Evolutionary conservation across 371 early-diverging fungal genomes (phyloP).

Genomic region (Mortierella sp.): DNA sequence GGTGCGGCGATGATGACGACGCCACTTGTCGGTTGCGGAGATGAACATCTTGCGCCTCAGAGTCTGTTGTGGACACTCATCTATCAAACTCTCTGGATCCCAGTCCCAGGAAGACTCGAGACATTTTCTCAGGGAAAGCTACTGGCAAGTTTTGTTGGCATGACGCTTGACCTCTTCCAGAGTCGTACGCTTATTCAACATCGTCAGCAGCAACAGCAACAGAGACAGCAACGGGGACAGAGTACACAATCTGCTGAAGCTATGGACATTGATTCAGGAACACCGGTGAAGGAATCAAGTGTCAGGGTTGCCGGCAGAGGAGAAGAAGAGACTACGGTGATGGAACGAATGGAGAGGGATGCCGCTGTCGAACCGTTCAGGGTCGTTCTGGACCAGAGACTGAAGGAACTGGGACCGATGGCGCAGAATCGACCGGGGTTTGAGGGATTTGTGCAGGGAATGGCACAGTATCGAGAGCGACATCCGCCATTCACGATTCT

Average conservation of each 20-base stretch:
- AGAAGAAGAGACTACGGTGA: constrained; percentile 1
- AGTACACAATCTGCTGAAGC: background rate
- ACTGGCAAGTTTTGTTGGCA: constrained; percentile 43
- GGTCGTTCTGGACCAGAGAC: constrained; percentile 33
- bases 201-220: constrained; percentile 20
- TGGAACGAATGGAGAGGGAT: constrained; percentile 28
- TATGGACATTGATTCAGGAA: constrained; percentile 21
- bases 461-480: constrained; percentile 26
- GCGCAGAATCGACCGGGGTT: constrained; percentile 50
- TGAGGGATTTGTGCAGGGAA: constrained; percentile 47
- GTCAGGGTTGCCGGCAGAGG: too few species aligned
- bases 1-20: constrained; percentile 54
- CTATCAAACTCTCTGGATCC: constrained; percentile 46
- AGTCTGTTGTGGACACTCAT: constrained; percentile 50
- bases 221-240: background rate
- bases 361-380: constrained; percentile 40
- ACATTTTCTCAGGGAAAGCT: constrained; percentile 42
- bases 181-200: constrained; percentile 21
- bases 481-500: constrained; percentile 28
- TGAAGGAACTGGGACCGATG: constrained; percentile 26
- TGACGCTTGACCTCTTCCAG: constrained; percentile 47
- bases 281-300: background rate
- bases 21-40: constrained; percentile 31
- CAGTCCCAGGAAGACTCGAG: constrained; percentile 45
- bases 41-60: constrained; percentile 41